Evolutionary conservation across 2,329 filamentous ascomycete genomes (phyloP).

Genomic region (Penicillium thymicola): DNA sequence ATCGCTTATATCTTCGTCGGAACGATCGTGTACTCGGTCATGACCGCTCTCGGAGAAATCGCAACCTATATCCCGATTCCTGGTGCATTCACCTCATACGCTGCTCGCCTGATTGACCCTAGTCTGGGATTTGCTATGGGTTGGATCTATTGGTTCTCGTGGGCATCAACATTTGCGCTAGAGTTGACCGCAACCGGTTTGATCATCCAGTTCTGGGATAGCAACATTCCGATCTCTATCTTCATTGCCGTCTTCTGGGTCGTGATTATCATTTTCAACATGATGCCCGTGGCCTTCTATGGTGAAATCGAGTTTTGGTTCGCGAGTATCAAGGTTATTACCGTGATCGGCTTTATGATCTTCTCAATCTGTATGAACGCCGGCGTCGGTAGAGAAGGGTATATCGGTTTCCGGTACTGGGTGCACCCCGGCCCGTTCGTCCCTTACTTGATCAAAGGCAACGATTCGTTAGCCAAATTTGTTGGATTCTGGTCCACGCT

Average conservation of each 20-base stretch:
- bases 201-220: slow-evolving; percentile 72
- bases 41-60: slow-evolving; percentile 65
- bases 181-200: slow-evolving; percentile 69
- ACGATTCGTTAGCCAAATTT: slow-evolving; percentile 58
- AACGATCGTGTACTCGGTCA: slow-evolving; percentile 70
- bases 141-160: slow-evolving; percentile 81
- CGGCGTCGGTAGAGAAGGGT: slow-evolving; percentile 65
- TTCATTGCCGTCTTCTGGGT: slow-evolving; percentile 72
- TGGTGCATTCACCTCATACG: slow-evolving; percentile 73
- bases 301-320: slow-evolving; percentile 79
- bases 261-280: slow-evolving; percentile 65
- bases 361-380: slow-evolving; percentile 73
- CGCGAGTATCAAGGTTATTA: slow-evolving; percentile 71
- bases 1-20: slow-evolving; percentile 69
- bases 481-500: slow-evolving; percentile 57
- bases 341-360: slow-evolving; percentile 71
- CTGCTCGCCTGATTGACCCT: slow-evolving; percentile 69
- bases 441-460: slow-evolving; percentile 57
- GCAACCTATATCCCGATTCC: slow-evolving; percentile 72
- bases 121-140: slow-evolving; percentile 73
- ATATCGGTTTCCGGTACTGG: slow-evolving; percentile 73
- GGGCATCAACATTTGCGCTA: slow-evolving; percentile 68
- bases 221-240: slow-evolving; percentile 60
- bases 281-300: slow-evolving; percentile 68
- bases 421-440: slow-evolving; percentile 64